Evolutionary conservation across 2,329 filamentous ascomycete species (phyloP).

Genomic region (Fusarium chlamydosporum): DNA sequence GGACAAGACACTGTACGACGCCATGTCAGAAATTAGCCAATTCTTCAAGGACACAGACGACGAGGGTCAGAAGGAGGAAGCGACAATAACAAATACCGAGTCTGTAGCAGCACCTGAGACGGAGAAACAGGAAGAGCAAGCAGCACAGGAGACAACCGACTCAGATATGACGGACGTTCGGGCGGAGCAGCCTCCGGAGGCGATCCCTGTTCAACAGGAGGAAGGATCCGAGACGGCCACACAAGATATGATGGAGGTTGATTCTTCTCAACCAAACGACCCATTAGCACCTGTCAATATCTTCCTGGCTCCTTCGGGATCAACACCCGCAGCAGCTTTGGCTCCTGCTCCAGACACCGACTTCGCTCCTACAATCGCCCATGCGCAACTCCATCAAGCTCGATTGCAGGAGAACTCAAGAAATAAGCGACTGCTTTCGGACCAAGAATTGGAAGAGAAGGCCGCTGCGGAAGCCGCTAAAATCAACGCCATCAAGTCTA

Average conservation of each 20-base stretch:
- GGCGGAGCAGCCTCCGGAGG: constrained; percentile 14
- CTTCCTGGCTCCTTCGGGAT: constrained; percentile 81
- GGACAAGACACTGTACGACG: constrained; percentile 84
- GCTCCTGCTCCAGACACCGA: constrained; percentile 77
- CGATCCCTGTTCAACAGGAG: constrained; percentile 19
- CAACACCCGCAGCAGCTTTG: constrained; percentile 81
- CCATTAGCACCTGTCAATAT: constrained; percentile 73
- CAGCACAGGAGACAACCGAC: constrained; percentile 35
- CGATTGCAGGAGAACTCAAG: constrained; percentile 72
- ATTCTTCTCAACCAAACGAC: constrained; percentile 47
- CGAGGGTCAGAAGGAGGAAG: constrained; percentile 32
- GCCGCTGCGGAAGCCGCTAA: constrained; percentile 75
- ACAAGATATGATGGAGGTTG: constrained; percentile 43
- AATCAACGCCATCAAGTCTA: constrained; percentile 74
- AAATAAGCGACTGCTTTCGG: constrained; percentile 84
- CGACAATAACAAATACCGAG: constrained; percentile 14
- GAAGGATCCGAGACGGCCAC: constrained; percentile 6
- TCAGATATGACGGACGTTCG: constrained; percentile 46
- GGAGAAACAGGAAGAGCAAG: constrained; percentile 25
- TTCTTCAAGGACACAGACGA: constrained; percentile 74
- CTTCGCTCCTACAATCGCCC: constrained; percentile 81
- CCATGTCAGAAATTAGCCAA: constrained; percentile 83
- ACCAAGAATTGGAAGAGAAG: constrained; percentile 82
- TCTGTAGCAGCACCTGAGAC: constrained; percentile 22
- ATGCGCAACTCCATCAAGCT: constrained; percentile 81